Base-by-base conservation (phyloP, 2,329 filamentous ascomycete species). In the Paecilomyces sp. region DNA sequence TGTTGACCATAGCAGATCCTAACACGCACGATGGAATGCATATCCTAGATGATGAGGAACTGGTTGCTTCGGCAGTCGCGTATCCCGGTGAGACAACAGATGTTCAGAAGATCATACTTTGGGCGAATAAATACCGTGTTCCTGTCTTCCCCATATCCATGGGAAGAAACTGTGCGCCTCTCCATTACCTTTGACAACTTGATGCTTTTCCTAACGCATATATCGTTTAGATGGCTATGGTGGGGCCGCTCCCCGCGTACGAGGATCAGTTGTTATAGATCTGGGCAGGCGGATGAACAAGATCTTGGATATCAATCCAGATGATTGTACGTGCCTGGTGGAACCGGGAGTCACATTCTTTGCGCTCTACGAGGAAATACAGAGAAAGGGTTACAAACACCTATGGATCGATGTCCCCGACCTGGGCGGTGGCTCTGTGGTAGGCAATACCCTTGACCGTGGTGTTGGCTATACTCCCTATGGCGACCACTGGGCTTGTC, bases 401-500 rank as follows among this genome's bases (percentile, higher is more conserved):
- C 52, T 80, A 36, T 81, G 78, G 79, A 68, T 80, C 15, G 78
- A 80, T 58, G 65, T 60, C 15, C 71, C 71, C 6, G 71, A 73
- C 61, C 60, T 73, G 24, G 72, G 71, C 9, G 71, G 72, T 31
- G 72, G 72, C 0, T 70, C 67, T 13, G 66, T 74, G 4, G 25
- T 74, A n/a, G 72, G 72, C 5, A 74, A 74, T 62, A 68, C 72
- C 3, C 54, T 73, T 28, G 72, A 74, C 58, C 58, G 72, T 28
- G 72, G 72, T 0, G 69, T 73, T 2, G 72, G 72, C 2, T 74
- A 74, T 58, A 74, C 72, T 31, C 47, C 55, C 25, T 77, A 68
- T 70, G 74, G 73, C 66, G 75, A 79, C 36, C 80, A 81, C 57
- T 77, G 74, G 64, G 74, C 77, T 62, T 73, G 74, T 61, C 75